phyloP scores from a whole-genome alignment of 1,139 yeast species.

The Lodderomyces orthopsilosis region DNA sequence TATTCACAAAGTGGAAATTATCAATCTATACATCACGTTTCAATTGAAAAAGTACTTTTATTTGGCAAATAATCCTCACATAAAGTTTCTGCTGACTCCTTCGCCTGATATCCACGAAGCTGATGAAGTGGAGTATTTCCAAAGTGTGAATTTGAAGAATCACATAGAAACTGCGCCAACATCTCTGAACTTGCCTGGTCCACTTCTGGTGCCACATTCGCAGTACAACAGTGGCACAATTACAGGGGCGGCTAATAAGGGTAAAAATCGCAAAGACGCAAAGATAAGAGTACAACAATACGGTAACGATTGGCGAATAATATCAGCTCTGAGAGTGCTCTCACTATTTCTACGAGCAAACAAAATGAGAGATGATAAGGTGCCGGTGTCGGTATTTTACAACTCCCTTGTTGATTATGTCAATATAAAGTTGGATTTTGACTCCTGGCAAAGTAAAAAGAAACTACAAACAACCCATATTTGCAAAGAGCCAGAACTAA shows the following conservation, averaged over 20 bases:
- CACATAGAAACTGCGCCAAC: constrained; percentile 15
- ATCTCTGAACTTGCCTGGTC: not conserved
- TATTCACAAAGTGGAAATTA: constrained; percentile 46
- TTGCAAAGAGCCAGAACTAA: constrained; percentile 27
- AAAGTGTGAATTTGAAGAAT: constrained; percentile 12
- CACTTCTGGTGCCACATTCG: constrained; percentile 7
- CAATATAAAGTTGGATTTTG: constrained; percentile 75
- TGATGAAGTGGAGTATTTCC: constrained; percentile 21
- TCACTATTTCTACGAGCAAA: constrained; percentile 58
- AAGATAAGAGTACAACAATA: constrained; percentile 62
- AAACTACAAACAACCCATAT: constrained; percentile 11
- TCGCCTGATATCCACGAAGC: constrained; percentile 6
- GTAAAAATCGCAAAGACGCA: constrained; percentile 23
- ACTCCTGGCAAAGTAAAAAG: constrained; percentile 63
- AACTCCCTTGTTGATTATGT: constrained; percentile 80
- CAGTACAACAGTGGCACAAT: constrained; percentile 11
- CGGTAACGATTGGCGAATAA: constrained; percentile 78
- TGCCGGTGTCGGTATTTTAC: constrained; percentile 62
- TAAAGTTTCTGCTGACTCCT: constrained; percentile 17
- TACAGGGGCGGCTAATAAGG: constrained; percentile 10
- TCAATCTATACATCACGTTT: constrained; percentile 64
- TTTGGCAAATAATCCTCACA: constrained; percentile 34
- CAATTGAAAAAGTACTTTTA: constrained; percentile 47
- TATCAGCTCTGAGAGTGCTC: constrained; percentile 60
- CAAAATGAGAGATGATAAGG: constrained; percentile 24